Conservation (phyloP, 805 yeast species). For the Debaryomyces prosopidis region DNA sequence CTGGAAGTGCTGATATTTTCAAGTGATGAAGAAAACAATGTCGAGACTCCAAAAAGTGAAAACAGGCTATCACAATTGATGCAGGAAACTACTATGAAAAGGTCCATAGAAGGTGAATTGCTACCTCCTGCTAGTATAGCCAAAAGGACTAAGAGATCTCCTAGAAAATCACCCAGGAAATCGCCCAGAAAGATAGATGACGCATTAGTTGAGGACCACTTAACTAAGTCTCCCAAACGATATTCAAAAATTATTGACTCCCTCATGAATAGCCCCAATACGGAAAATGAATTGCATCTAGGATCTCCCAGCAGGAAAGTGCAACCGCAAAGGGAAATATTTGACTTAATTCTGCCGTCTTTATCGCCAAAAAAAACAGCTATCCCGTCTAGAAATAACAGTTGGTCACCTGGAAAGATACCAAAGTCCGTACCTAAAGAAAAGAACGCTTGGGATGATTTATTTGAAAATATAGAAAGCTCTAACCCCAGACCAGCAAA, state of each 20-base stretch:
- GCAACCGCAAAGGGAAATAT: background rate
- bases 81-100: background rate
- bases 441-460: conserved; percentile 14
- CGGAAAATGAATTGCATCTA: background rate
- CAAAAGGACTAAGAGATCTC: background rate
- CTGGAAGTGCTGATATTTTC: conserved; percentile 9
- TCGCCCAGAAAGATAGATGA: conserved; percentile 1
- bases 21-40: conserved; percentile 14
- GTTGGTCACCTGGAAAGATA: background rate
- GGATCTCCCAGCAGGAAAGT: background rate
- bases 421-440: conserved; percentile 4
- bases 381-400: background rate
- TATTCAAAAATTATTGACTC: conserved; percentile 7
- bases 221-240: conserved; percentile 20
- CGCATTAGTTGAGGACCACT: conserved; percentile 4
- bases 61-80: conserved; percentile 1
- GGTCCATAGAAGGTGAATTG: background rate
- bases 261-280: conserved; percentile 1
- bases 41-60: background rate
- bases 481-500: background rate
- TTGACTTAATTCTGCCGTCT: background rate
- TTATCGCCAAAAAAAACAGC: background rate
- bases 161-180: background rate
- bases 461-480: conserved; percentile 15
- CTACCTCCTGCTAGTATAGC: conserved; percentile 3